phyloP scores from a whole-genome alignment of 2,329 filamentous ascomycete genomes.

The Fusarium sp. region DNA sequence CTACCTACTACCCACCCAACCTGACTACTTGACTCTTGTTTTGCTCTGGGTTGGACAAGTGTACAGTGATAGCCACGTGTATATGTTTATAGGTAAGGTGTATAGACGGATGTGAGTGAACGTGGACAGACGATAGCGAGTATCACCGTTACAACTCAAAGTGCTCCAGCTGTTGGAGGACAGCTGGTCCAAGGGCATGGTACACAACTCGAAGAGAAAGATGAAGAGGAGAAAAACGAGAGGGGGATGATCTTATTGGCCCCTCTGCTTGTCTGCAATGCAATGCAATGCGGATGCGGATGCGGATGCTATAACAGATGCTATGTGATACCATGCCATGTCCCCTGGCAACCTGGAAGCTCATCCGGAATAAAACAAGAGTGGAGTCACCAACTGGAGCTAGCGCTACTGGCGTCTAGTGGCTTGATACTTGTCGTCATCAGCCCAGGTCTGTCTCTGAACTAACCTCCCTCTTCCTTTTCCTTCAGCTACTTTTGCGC shows the following conservation, averaged over 20 bases:
- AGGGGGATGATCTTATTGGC: slow-evolving; percentile 17
- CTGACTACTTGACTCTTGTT: slow-evolving; percentile 1
- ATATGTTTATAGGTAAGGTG: background rate
- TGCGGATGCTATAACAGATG: background rate
- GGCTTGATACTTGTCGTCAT: slow-evolving; percentile 50
- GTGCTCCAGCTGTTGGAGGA: background rate
- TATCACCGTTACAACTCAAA: background rate
- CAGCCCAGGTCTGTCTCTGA: slow-evolving; percentile 5
- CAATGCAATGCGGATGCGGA: slow-evolving; percentile 1
- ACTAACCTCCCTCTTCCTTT: slow-evolving; percentile 29
- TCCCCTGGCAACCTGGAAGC: slow-evolving; percentile 1
- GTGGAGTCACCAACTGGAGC: slow-evolving; percentile 33
- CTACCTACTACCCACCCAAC: background rate
- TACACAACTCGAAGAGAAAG: background rate
- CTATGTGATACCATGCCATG: slow-evolving; percentile 4
- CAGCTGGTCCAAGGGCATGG: slow-evolving; percentile 1
- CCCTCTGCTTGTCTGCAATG: slow-evolving; percentile 7
- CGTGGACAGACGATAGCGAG: background rate
- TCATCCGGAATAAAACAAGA: slow-evolving; percentile 18
- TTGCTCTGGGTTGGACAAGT: background rate
- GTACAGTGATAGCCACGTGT: slow-evolving; percentile 25
- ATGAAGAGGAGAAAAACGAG: background rate
- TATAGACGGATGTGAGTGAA: background rate
- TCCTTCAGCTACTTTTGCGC: slow-evolving; percentile 18
- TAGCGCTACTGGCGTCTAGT: slow-evolving; percentile 35